Percentiles rank a stretch among this genome's conserved stretches.
Conservation (phyloP, 2,329 filamentous ascomycete species). For the Colletotrichum ledebouriae region DNA sequence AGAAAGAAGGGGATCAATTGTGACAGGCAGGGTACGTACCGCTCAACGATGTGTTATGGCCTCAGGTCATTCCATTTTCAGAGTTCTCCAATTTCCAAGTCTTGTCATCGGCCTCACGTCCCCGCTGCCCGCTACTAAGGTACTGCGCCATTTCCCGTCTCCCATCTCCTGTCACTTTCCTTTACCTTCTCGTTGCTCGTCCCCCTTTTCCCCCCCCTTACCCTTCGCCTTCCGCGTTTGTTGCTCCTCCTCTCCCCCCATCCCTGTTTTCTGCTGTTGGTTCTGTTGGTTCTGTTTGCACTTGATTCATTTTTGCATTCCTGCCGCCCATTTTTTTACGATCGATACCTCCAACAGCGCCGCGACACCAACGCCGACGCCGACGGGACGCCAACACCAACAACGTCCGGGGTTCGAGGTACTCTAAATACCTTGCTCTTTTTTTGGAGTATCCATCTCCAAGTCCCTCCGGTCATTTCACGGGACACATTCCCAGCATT, state of each 20-base stretch:
- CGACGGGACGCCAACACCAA: constrained; percentile 1
- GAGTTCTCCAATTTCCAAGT: not conserved
- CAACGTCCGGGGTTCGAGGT: not conserved
- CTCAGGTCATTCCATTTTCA: constrained; percentile 5
- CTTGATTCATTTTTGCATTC: constrained; percentile 14
- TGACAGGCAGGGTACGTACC: not conserved
- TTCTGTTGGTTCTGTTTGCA: constrained; percentile 24
- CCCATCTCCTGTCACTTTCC: not conserved
- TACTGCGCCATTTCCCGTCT: not conserved
- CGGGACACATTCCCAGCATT: too few species aligned
- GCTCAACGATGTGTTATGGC: not conserved
- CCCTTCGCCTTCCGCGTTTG: not conserved
- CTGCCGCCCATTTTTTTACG: constrained; percentile 7
- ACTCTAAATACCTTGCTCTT: not conserved
- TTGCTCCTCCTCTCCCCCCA: not conserved
- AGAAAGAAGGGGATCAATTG: not conserved
- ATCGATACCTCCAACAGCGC: not conserved
- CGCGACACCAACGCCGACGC: constrained; percentile 10
- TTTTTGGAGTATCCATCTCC: not conserved
- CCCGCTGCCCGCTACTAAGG: not conserved
- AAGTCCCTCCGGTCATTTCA: not conserved
- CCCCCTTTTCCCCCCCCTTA: not conserved
- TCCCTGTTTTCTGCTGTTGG: constrained; percentile 20
- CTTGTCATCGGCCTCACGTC: too few species aligned
- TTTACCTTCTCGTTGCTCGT: constrained; percentile 1